These are phyloP conservation scores for Fusarium humuli DNA, from an alignment of 2,329 filamentous ascomycete genomes.

Conservation along the genomic window DNA sequence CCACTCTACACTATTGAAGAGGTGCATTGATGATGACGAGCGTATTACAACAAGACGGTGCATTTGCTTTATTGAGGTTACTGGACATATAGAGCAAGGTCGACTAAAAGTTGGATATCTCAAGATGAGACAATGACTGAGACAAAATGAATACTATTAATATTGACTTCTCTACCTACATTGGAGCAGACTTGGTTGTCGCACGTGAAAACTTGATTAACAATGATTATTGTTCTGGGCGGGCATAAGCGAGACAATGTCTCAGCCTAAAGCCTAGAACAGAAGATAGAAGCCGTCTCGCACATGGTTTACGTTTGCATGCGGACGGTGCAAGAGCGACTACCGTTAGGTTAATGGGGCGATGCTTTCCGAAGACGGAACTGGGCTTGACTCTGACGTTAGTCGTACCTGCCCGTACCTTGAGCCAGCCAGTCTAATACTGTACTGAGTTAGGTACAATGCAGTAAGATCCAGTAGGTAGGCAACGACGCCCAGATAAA, in stretches of 20 bases:
- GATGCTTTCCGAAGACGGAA: slow-evolving; percentile 39
- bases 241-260: slow-evolving; percentile 20
- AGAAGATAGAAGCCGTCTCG: slow-evolving; percentile 19
- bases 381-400: slow-evolving; percentile 28
- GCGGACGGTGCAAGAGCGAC: slow-evolving; percentile 22
- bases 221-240: background rate
- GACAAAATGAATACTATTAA: background rate
- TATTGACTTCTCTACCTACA: background rate
- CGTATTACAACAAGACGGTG: slow-evolving; percentile 7
- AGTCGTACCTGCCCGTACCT: slow-evolving; percentile 21
- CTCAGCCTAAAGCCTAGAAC: slow-evolving; percentile 20
- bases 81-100: background rate
- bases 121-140: background rate
- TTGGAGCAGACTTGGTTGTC: background rate
- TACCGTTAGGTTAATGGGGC: slow-evolving; percentile 22
- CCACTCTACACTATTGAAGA: slow-evolving; percentile 43
- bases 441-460: slow-evolving; percentile 26
- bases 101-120: slow-evolving; percentile 21
- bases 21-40: slow-evolving; percentile 17
- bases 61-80: background rate
- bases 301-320: slow-evolving; percentile 18
- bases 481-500: slow-evolving; percentile 15
- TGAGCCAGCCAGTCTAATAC: slow-evolving; percentile 6
- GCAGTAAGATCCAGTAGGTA: slow-evolving; percentile 15
- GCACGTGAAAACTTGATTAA: background rate